Conservation (phyloP, 176 grass and related monocot genomes). For the Eragrostis curvula region DNA sequence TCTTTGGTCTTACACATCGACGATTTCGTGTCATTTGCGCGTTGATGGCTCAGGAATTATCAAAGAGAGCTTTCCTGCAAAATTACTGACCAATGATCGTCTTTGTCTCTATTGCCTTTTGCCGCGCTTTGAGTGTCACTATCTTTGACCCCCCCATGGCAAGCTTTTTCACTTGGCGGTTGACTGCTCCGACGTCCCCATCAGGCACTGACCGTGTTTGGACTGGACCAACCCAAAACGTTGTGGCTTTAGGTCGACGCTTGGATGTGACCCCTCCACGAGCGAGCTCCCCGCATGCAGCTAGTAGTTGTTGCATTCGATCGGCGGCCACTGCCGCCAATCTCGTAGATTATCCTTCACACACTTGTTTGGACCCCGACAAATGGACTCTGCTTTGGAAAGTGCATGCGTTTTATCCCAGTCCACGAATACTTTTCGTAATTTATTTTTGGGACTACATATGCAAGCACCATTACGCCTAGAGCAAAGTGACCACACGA, state of each 20-base stretch:
- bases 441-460: not conserved
- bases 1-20: no score
- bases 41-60: not conserved
- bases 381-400: not conserved
- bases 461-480: no score
- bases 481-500: not conserved
- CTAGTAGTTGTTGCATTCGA: not conserved
- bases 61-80: not conserved
- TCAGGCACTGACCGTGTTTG: slow-evolving; percentile 13
- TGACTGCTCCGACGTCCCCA: slow-evolving; percentile 11
- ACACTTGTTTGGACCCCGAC: not conserved
- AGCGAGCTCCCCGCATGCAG: not conserved
- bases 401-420: not conserved
- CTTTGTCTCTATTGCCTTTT: slow-evolving; percentile 7
- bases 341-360: not conserved
- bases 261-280: slow-evolving; percentile 1
- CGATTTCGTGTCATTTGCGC: not conserved
- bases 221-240: not conserved
- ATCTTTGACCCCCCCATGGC: slow-evolving; percentile 4
- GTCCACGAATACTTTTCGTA: not conserved
- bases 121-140: slow-evolving; percentile 1
- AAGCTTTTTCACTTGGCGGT: slow-evolving; percentile 11
- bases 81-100: not conserved
- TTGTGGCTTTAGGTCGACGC: not conserved
- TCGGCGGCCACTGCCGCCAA: not conserved